phyloP scores from a whole-genome alignment of 129 eudicot species.

The Deinandra increscens region DNA sequence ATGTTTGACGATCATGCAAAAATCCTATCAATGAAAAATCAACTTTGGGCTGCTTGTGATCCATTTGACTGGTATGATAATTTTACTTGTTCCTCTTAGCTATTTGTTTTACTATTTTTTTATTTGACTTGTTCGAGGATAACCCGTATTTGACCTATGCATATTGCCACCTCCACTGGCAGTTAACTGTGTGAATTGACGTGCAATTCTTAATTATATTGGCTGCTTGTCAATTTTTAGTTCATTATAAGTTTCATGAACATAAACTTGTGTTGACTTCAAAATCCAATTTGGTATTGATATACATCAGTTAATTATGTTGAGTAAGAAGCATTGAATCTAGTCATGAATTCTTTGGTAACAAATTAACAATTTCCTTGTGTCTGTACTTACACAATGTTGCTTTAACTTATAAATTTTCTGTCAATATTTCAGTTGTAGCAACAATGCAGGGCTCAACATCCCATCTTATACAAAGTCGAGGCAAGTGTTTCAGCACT shows the following conservation, averaged over 20 bases:
- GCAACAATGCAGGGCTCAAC: slow-evolving; percentile 38
- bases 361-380: slow-evolving; percentile 3
- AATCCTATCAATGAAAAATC: neutral
- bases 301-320: neutral
- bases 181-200: slow-evolving; percentile 1
- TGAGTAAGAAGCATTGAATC: neutral
- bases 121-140: too few species aligned
- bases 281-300: neutral
- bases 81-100: too few species aligned
- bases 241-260: slow-evolving; percentile 13
- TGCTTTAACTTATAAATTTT: slow-evolving; percentile 5
- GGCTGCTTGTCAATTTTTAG: slow-evolving; percentile 5
- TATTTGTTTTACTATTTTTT: too few species aligned
- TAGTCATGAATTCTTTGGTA: neutral
- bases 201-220: neutral
- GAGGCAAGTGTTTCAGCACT: slow-evolving; percentile 39
- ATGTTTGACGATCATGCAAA: neutral
- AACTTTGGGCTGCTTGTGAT: too few species aligned
- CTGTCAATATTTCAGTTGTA: slow-evolving; percentile 42
- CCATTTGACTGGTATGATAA: too few species aligned
- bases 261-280: slow-evolving; percentile 13
- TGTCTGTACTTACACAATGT: neutral
- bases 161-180: neutral
- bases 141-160: too few species aligned
- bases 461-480: slow-evolving; percentile 48